Evolutionary conservation across 208 protist genomes (phyloP), one percentile per base, ranked within the genome.

Genomic region (Acanthamoeba royreba): DNA sequence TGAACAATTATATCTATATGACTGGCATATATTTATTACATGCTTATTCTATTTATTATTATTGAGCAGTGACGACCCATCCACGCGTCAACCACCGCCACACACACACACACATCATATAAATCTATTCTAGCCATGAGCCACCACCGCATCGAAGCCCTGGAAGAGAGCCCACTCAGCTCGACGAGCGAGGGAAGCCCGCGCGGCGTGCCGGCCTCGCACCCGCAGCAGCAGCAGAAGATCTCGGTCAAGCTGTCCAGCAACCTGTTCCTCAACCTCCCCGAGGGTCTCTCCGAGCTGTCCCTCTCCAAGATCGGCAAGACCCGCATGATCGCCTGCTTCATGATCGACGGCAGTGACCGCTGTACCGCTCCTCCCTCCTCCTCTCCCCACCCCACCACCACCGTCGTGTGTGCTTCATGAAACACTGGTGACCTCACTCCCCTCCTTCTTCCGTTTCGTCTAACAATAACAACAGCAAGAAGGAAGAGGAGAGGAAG

Each of bases 271-370:
- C 35, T 83, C 35, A 83, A 83, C 43, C 40, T 83, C 17, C 72
- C 72, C 43, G 72, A 83, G 43, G 72, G 72, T 43, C 72, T 83
- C 17, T 83, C 72, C 0, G 72, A 83, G 72, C 35, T 83, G 9
- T 83, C 72, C 13, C 33, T 46, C 72, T 52, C 72, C 11, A 46
- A 25, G 35, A 83, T 83, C 43, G 72, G 72, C 72, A 83, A 83
- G 72, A 83, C 72, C 33, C 35, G 43, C 43, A 83, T 83, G 72
- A 83, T 83, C 72, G 72, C 72, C 0, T 42, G 35, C 40, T 83
- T 83, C 72, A 83, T 83, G 72, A 83, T 83, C 22, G 72, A 83
- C 22, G 72, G 72, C 35, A 83, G 40, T 43, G 72, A 83, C 72
- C 35, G 43, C 35, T 83, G 72, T 83, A 83, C 55, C n/a, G 8